phyloP scores from a whole-genome alignment of 495 filamentous ascomycete species.

The Aspergillus avenaceus region DNA sequence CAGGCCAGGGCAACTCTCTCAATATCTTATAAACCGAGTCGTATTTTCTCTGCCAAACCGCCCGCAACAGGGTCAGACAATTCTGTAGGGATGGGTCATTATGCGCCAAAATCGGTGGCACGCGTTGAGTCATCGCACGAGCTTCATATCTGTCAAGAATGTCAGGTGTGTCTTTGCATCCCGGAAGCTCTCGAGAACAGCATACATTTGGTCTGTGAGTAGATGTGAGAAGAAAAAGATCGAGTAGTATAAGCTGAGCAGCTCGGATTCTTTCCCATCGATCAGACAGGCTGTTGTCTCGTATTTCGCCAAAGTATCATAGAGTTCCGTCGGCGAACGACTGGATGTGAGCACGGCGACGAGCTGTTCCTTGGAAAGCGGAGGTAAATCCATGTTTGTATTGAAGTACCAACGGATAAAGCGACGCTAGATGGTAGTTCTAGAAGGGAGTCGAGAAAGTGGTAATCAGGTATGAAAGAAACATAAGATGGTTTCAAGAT shows the following conservation, averaged over 20 bases:
- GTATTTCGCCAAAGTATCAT: conserved; percentile 40
- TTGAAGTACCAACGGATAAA: too few species aligned
- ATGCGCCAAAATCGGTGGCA: conserved; percentile 34
- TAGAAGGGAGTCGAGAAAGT: neutral
- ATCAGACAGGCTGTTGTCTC: conserved; percentile 39
- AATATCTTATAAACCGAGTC: conserved; percentile 39
- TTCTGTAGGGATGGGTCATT: conserved; percentile 41
- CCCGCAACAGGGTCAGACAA: conserved; percentile 41
- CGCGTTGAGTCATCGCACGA: conserved; percentile 46
- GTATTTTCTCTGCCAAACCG: conserved; percentile 47
- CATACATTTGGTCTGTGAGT: conserved; percentile 49
- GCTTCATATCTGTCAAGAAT: conserved; percentile 52
- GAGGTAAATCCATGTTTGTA: conserved; percentile 33
- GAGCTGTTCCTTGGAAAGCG: conserved; percentile 35
- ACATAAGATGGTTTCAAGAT: conserved; percentile 3
- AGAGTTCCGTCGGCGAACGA: conserved; percentile 36
- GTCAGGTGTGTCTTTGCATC: too few species aligned
- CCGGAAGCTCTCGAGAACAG: too few species aligned
- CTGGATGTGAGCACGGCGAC: conserved; percentile 30
- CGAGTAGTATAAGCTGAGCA: conserved; percentile 47
- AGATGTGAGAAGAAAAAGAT: conserved; percentile 50
- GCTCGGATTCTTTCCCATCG: conserved; percentile 17
- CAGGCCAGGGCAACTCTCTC: conserved; percentile 40
- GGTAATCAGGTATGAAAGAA: neutral
- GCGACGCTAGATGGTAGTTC: neutral